phyloP scores from a whole-genome alignment of 2,329 filamentous ascomycete genomes.

The Sclerotinia trifoliorum region DNA sequence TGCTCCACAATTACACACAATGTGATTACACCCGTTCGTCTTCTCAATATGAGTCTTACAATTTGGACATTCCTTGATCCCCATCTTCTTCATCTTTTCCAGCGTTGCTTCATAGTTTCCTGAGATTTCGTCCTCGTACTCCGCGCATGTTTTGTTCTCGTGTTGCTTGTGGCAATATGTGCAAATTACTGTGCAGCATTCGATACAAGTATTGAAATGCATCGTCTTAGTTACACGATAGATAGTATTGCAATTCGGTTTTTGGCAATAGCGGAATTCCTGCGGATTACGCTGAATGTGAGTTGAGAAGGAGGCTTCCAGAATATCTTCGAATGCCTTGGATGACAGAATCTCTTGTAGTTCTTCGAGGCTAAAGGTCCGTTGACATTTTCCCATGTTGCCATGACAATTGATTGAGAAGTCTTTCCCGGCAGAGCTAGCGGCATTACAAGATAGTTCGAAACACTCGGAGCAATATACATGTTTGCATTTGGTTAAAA shows the following conservation, averaged over 20 bases:
- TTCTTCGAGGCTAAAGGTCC: constrained; percentile 23
- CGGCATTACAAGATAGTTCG: constrained; percentile 37
- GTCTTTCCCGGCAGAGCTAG: constrained; percentile 29
- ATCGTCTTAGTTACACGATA: not conserved
- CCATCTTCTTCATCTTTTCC: constrained; percentile 40
- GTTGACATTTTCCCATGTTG: constrained; percentile 13
- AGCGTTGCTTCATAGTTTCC: constrained; percentile 24
- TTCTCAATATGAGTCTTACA: constrained; percentile 37
- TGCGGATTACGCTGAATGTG: constrained; percentile 25
- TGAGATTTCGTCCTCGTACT: constrained; percentile 25
- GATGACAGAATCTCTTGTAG: constrained; percentile 23
- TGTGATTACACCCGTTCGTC: constrained; percentile 48
- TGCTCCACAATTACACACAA: constrained; percentile 45
- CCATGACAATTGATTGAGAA: constrained; percentile 23
- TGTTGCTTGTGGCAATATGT: constrained; percentile 27
- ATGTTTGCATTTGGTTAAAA: constrained; percentile 15
- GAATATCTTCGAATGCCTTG: constrained; percentile 24
- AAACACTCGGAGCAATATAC: constrained; percentile 47
- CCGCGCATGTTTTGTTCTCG: constrained; percentile 27
- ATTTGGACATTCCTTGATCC: constrained; percentile 44
- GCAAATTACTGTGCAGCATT: constrained; percentile 23
- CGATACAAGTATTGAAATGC: constrained; percentile 1
- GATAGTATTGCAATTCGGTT: constrained; percentile 15
- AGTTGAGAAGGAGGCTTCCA: constrained; percentile 21
- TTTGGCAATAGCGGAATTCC: constrained; percentile 19